Percentiles rank a stretch among this genome's conserved stretches.
Conservation (phyloP, 75 land plant genomes). For the Cunninghamia lanceolata region DNA sequence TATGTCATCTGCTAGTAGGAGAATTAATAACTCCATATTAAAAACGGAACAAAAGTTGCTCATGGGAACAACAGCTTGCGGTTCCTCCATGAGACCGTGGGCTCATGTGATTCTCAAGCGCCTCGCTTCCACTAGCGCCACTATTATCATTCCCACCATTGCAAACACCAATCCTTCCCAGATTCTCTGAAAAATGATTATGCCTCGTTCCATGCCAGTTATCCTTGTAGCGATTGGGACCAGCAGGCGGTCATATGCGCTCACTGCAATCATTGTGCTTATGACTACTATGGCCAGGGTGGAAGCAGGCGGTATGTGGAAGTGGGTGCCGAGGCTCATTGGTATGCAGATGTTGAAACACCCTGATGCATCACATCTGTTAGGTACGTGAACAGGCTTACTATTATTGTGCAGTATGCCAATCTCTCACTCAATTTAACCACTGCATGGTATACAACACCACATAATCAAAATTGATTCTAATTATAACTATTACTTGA, state of each 20-base stretch:
- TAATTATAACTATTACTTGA: not conserved
- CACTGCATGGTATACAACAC: slow-evolving; percentile 9
- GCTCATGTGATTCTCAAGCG: not conserved
- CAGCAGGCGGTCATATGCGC: slow-evolving; percentile 26
- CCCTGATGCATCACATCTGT: slow-evolving; percentile 21
- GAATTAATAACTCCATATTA: too few relatives aligned
- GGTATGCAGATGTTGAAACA: slow-evolving; percentile 12
- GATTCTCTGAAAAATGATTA: slow-evolving; percentile 38
- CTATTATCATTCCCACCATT: not conserved
- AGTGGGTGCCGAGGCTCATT: slow-evolving; percentile 16
- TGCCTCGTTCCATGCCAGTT: slow-evolving; percentile 20
- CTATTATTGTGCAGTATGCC: slow-evolving; percentile 17
- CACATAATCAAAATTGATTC: not conserved
- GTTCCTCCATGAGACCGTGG: slow-evolving; percentile 20
- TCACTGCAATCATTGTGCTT: slow-evolving; percentile 10
- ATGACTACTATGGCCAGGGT: slow-evolving; percentile 18
- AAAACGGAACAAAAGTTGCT: too few relatives aligned
- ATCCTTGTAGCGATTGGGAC: slow-evolving; percentile 23
- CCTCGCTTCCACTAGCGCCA: not conserved
- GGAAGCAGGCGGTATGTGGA: slow-evolving; percentile 33
- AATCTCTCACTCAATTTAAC: slow-evolving; percentile 22
- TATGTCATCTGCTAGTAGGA: too few relatives aligned
- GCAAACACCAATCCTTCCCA: slow-evolving; percentile 22
- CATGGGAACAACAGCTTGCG: slow-evolving; percentile 28
- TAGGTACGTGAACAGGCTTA: slow-evolving; percentile 20